Base-by-base conservation (phyloP, 225 moss, liverwort and hornwort species). In the Straminergon stramineum region DNA sequence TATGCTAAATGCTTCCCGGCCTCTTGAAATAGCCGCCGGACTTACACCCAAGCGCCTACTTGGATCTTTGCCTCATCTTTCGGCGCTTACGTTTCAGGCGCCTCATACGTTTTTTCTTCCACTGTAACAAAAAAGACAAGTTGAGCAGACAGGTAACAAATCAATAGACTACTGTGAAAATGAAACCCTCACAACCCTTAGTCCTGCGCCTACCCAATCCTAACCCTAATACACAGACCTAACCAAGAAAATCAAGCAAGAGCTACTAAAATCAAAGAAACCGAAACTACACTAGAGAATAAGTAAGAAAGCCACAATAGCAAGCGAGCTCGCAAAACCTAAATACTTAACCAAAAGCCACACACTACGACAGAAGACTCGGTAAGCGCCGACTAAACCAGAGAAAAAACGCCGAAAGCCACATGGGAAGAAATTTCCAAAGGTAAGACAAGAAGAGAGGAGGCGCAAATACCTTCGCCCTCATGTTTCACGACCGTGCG, bases 51-150 rank as follows among this genome's bases (percentile, higher is more conserved):
- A 79, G 84, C 79, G 87, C 81, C 91, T 92, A 92, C 83, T 92
- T 92, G 37, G 92, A 92, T 91, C 92, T 89, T 30, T 92, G 92
- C 52, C 92, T 92, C 92, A 92, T 92, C 89, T 92, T 92, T 84
- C 92, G 92, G 86, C 92, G 90, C 92, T 92, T 92, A 17, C 92
- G 92, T 81, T 92, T 92, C 84, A 92, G 66, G 83, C 92, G 90
- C 92, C 92, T 92, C 91, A 93, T 93, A 56, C 92, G 90, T 88
- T 93, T 93, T 85, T 93, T 93, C 89, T 93, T 93, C 92, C 92
- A 93, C 92, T 93, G 82, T 6, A 52, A 32, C 7, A 30, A 27
- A 67, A 67, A 69, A 76, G 7, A 78, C 2, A 12, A 39, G 51
- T 27, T 15, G 7, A 28, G 20, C 20, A 27, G n/a, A 51, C 24